phyloP scores from a whole-genome alignment of 495 filamentous ascomycete species.

The Neurospora sp. region DNA sequence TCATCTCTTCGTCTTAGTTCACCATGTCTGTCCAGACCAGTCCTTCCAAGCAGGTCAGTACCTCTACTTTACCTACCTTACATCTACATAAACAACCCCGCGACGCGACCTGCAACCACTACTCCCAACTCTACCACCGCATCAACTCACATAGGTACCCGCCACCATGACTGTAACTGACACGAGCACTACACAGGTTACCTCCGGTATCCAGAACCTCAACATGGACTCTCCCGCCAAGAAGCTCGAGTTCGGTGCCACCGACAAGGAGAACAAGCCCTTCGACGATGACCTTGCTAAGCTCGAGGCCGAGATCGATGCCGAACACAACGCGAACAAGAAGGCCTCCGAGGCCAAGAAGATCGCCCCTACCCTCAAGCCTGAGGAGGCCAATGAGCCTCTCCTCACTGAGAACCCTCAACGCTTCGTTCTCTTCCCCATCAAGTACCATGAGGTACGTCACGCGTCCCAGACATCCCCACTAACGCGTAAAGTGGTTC shows the following conservation, averaged over 20 bases:
- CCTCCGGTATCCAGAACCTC: slow-evolving; percentile 72
- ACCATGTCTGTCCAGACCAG: slow-evolving; percentile 65
- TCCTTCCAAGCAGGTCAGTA: slow-evolving; percentile 75
- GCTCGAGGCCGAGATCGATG: slow-evolving; percentile 45
- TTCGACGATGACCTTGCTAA: slow-evolving; percentile 45
- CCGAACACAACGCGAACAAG: slow-evolving; percentile 39
- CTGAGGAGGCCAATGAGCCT: slow-evolving; percentile 73
- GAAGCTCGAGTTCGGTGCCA: slow-evolving; percentile 67
- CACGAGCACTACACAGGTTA: slow-evolving; percentile 48
- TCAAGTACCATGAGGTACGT: slow-evolving; percentile 98
- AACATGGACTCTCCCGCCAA: slow-evolving; percentile 92
- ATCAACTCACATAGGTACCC: neutral
- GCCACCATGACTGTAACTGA: slow-evolving; percentile 24
- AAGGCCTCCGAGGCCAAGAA: slow-evolving; percentile 40
- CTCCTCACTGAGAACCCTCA: slow-evolving; percentile 92
- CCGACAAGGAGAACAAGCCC: slow-evolving; percentile 76
- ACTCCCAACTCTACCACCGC: slow-evolving; percentile 2
- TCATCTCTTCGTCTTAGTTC: slow-evolving; percentile 5
- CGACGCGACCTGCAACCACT: neutral
- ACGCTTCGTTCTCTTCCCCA: slow-evolving; percentile 95
- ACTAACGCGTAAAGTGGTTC: slow-evolving; percentile 59
- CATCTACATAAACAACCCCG: slow-evolving; percentile 1
- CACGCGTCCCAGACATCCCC: slow-evolving; percentile 23
- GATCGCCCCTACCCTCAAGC: slow-evolving; percentile 53
- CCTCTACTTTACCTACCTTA: neutral